Evolutionary conservation across 352 stramenopile species (phyloP), one percentile per base, ranked within the genome.

Genomic region (Hyaloperonospora arabidopsidis): DNA sequence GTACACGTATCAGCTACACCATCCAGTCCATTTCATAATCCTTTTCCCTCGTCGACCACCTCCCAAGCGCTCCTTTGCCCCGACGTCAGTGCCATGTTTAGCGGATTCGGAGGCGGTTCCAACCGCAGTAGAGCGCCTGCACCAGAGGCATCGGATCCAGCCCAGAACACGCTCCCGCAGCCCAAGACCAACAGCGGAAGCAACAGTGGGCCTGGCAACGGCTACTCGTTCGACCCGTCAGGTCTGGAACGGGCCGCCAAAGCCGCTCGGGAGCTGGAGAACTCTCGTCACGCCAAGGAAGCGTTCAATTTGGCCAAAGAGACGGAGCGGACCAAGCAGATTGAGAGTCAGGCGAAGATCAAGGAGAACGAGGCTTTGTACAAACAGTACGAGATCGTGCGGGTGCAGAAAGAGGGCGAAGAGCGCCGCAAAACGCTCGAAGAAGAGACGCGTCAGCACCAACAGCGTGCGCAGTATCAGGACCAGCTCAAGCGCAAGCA

Each of bases 401-500:
- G 95, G 55, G 94, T 98, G 67, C 86, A 97, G 74, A 95, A 97
- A 54, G 93, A 98, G 72, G 95, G 84, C 21, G 94, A 98, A 61
- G 93, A 98, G 74, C 91, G 90, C 50, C 84, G 95, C 49, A 98
- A 98, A 78, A 98, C 95, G 23, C 74, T 98, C 12, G 95, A 98
- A 65, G 86, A 97, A 47, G 93, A 98, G 77, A 98, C 95, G 14
- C 91, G 97, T 52, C 93, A 98, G 76, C 92, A 98, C 70, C 93
- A 97, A 74, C 81, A 96, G 67, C 80, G 93, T 54, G 92, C 89
- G 40, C 89, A 98, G 70, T 99, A 99, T 78, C 86, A 96, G 67
- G 96, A 99, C 79, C 87, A 99, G 69, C 87, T 99, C 46, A 97
- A 99, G 82, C 89, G 96, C 56, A 98, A 99, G 76, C 87, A 97